Percentiles rank a stretch among this genome's conserved stretches.
phyloP scores from a whole-genome alignment of 768 basidiomycete species.

The Collybia mongolica region DNA sequence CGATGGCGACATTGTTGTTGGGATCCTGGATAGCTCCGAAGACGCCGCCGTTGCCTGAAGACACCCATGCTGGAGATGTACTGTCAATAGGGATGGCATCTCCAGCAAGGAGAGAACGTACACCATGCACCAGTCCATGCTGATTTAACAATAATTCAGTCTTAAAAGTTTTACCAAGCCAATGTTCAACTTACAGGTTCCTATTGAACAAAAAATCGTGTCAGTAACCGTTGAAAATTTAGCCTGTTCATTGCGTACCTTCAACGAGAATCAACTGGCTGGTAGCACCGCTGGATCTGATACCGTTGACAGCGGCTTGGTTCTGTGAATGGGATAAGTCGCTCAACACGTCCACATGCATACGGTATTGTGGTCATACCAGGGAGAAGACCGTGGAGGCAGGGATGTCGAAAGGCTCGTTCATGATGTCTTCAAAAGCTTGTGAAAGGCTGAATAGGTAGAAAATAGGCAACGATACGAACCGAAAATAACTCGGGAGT shows the following conservation, averaged over 20 bases:
- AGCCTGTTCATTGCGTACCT: slow-evolving; percentile 17
- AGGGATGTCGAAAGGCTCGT: slow-evolving; percentile 63
- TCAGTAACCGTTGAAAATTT: not conserved
- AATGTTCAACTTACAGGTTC: slow-evolving; percentile 30
- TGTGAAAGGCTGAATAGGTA: not conserved
- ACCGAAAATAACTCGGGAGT: slow-evolving; percentile 59
- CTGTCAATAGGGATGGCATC: slow-evolving; percentile 1
- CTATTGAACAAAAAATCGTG: slow-evolving; percentile 1
- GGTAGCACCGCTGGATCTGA: slow-evolving; percentile 63
- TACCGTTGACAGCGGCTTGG: slow-evolving; percentile 67
- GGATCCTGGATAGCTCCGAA: slow-evolving; percentile 56
- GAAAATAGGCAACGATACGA: not conserved
- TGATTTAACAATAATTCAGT: slow-evolving; percentile 17
- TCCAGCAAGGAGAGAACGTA: slow-evolving; percentile 16
- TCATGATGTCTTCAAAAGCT: slow-evolving; percentile 45
- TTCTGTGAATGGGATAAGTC: slow-evolving; percentile 27
- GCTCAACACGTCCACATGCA: too few relatives aligned
- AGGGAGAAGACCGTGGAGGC: slow-evolving; percentile 49
- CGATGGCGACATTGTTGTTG: slow-evolving; percentile 59
- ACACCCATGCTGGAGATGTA: slow-evolving; percentile 42
- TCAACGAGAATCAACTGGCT: slow-evolving; percentile 50
- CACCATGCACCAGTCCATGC: slow-evolving; percentile 64
- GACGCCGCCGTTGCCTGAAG: slow-evolving; percentile 53
- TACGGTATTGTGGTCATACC: slow-evolving; percentile 25
- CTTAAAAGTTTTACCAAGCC: slow-evolving; percentile 4